Evolutionary conservation across 2,329 filamentous ascomycete genomes (phyloP), one percentile per base, ranked within the genome.

Genomic region (Arachnomyces sp.): DNA sequence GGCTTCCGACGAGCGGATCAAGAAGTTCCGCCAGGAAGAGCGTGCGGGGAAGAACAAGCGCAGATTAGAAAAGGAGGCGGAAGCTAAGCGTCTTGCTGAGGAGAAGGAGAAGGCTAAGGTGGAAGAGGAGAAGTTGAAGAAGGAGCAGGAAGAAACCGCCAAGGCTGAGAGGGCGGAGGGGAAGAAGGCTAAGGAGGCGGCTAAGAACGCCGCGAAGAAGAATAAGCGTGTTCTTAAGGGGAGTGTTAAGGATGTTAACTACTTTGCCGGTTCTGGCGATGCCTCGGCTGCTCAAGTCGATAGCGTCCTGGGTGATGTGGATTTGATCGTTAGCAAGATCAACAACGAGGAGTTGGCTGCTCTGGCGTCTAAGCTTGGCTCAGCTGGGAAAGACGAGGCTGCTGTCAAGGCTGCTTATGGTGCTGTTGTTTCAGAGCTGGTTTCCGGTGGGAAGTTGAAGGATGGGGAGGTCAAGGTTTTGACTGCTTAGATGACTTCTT

Each of bases 161-260:
- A 96, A 96, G 76, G 77, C 74, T 4, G 81, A 87, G 43, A 85
- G 84, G 52, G 88, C 90, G 52, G 77, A 84, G 48, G 72, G 72
- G 57, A 98, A 96, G 80, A 98, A 98, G 78, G 83, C 85, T 45
- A 98, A 96, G 75, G 92, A 98, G 69, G 90, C 90, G 2, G 92
- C 92, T 43, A 98, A 98, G 81, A 95, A 88, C 60, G 92, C 92
- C 11, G 84, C 92, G 57, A 98, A 98, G 84, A 98, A 98, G 85
- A 98, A 98, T 79, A 95, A 95, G 79, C 87, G 92, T 74, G 84
- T 96, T 35, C 81, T 98, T 55, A 88, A 93, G 67, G 82, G 80
- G 47, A 88, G 86, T 50, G 85, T 90, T 68, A 98, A 98, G 77
- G 92, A 98, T 52, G 89, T 86, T 57, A 95, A 95, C 75, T 98